A percentile compares a stretch with the other conserved stretches of the same genome.
Evolutionary conservation across 106 monocot genomes (phyloP).

Genomic region (Alisma plantagoaquatica): DNA sequence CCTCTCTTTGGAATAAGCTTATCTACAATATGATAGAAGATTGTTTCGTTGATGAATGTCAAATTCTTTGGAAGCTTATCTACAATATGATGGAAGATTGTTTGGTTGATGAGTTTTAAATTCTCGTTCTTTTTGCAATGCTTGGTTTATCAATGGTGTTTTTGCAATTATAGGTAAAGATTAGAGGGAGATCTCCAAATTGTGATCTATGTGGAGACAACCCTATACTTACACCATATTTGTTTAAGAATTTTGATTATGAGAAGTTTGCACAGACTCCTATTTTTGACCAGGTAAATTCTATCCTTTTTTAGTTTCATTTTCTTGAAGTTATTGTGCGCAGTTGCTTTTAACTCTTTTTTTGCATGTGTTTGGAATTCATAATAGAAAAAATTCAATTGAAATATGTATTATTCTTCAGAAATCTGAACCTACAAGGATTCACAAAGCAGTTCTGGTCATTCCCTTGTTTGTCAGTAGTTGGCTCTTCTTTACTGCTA

Average conservation of each 20-base stretch:
- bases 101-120: neutral
- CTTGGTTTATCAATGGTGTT: neutral
- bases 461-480: no score
- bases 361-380: no score
- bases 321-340: no score
- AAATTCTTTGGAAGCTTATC: neutral
- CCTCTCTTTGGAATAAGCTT: no score
- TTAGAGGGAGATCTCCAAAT: conserved; percentile 61
- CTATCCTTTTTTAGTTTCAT: neutral
- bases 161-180: conserved; percentile 54
- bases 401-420: no score
- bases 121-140: neutral
- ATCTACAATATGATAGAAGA: neutral
- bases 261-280: conserved; percentile 89
- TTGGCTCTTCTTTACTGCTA: no score
- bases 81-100: neutral
- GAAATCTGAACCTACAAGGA: no score
- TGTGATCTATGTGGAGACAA: conserved; percentile 81
- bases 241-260: conserved; percentile 77
- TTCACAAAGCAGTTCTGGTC: no score
- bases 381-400: no score
- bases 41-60: neutral
- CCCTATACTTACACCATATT: conserved; percentile 39
- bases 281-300: conserved; percentile 78
- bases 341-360: no score